These are phyloP conservation scores for Populus pruinosa DNA, from an alignment of 345 rosid genomes.

Conservation along the genomic window DNA sequence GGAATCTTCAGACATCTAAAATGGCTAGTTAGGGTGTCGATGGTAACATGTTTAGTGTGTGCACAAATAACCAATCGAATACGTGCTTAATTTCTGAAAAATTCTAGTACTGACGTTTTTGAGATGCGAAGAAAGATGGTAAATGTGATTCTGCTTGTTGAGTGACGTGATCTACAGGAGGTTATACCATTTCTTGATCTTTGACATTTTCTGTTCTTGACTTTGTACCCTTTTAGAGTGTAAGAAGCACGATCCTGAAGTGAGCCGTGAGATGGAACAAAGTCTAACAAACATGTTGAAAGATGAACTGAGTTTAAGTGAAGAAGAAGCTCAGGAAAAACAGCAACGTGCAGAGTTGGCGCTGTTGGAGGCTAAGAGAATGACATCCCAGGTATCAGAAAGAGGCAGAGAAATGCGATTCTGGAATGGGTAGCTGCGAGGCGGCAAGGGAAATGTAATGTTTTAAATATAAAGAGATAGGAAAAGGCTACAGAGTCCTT, in stretches of 20 bases:
- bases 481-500: no score
- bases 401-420: constrained; percentile 67
- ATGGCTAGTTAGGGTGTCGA: not conserved
- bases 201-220: not conserved
- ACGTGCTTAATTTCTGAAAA: not conserved
- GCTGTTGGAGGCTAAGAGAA: constrained; percentile 61
- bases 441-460: constrained; percentile 60
- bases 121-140: not conserved
- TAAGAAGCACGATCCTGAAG: constrained; percentile 40
- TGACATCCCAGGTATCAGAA: constrained; percentile 61
- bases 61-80: no score
- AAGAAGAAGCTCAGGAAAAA: constrained; percentile 46
- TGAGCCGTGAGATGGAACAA: constrained; percentile 44
- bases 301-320: constrained; percentile 54
- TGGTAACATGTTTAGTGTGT: not conserved
- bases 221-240: constrained; percentile 34
- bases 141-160: not conserved
- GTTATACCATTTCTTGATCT: not conserved
- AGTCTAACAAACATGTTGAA: constrained; percentile 41
- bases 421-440: constrained; percentile 73
- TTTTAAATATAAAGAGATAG: no score
- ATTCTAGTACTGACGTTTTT: not conserved
- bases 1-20: not conserved
- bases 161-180: not conserved
- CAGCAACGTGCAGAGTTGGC: constrained; percentile 46